Base-by-base conservation (phyloP, 108 stramenopile genomes). In the Skeletonema grethae region DNA sequence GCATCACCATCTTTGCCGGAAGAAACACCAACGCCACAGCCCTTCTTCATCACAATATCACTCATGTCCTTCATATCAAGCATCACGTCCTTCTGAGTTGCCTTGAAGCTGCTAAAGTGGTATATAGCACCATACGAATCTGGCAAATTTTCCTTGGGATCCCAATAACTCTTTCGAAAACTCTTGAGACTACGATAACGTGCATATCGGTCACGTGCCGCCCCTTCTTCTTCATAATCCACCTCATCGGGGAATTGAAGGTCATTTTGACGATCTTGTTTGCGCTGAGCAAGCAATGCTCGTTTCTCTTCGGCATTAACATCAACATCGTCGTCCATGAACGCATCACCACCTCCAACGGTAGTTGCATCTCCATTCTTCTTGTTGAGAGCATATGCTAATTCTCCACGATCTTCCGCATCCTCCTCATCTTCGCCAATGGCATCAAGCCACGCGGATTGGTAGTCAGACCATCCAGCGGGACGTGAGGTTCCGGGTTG, bases 181-280 rank as follows among this genome's bases (percentile, higher is more conserved):
- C 88, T 92, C 83, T 94, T 88, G 24, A 99, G 84, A 25, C 93
- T 89, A 11, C 99, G 93, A 85, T 98, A 99, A 56, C 97, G 79
- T 11, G 96, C 98, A 73, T 98, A 99, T 20, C 99, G 91, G 32
- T 95, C 92, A 11, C 90, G 73, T 25, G 98, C 98, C 2, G 90
- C 73, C 7, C 81, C 86, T 61, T 96, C 97, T 57, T 86, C 87
- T n/a, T 91, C 86, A 22, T 96, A 86, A 66, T 98, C 92, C 22
- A 99, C 98, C 72, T 99, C 98, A 72, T 99, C 99, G 2, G 99
- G 99, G 67, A 99, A 99, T 57, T 96, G 90, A 1, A 90, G 75
- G 58, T 98, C 96, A 56, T 94, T 95, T 56, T 90, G 59, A 31
- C 91, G 87, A 64, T 87, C 87, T 65, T 90, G 89, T 57, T 85